Base-by-base conservation (phyloP, 202 grass and related monocot species). In the Panicum hallii region DNA sequence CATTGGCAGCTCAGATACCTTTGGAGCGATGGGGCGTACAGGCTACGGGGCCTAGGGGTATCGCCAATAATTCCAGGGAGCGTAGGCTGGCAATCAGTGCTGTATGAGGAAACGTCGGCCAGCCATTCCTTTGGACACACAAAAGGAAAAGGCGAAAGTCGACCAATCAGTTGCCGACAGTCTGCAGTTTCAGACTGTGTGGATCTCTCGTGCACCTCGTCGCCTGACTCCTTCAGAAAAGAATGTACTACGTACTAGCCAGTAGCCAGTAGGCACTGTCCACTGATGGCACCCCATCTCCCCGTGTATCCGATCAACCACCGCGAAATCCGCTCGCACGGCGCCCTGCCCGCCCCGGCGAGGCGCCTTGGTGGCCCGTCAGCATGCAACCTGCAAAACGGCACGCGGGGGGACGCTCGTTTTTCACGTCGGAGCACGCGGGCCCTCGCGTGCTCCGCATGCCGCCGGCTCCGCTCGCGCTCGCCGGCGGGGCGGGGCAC, bases 101-200 rank as follows among this genome's bases (percentile, higher is more conserved):
- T 19, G 47, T 43, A 12, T 8, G 75, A 43, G 65, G 54, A 50
- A 85, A 63, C 77, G 77, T 36, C 57, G 23, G 36, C 57, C 69
- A 12, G 68, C 68, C 84, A 80, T 56, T 36, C 77, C 14, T 80
- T 74, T 66, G 22, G 63, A 38, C 6, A 67, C 9, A 62, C 41
- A 46, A 41, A 47, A 48, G 2, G 19, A 26, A 3, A 34, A 11
- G 9, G 3, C 20, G 30, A 40, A 63, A 62, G 55, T 11, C 41
- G 28, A 20, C 32, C 14, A 34, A 45, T 79, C 50, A 53, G 42
- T 65, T 12, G 72, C 61, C 53, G 83, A 79, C 75, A 63, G 43
- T 1, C 16, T 20, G 58, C 53, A 43, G 67, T 13, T 0, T 32
- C 32, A 32, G 32, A 17, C 43, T 44, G 7, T 44, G 46, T 53